Base-by-base conservation (phyloP, 108 stramenopile species). In the Skeletonema menzelii region DNA sequence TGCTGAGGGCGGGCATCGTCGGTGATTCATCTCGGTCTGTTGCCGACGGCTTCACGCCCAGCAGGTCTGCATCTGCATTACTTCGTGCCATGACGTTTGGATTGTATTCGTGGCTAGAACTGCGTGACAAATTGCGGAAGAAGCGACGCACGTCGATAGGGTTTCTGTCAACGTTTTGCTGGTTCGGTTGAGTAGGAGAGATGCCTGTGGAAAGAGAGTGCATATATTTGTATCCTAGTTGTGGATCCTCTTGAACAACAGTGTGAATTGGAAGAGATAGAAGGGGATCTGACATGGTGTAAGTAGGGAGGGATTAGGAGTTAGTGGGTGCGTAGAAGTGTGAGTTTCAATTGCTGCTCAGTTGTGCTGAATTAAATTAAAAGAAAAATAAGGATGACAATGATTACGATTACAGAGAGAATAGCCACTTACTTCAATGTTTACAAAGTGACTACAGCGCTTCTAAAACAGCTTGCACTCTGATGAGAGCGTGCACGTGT, bases 111-210 rank as follows among this genome's bases (percentile, higher is more conserved):
- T 64, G 20, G 8, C 47, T 56, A 38, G 15, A 37, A 27, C 27
- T 37, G 8, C 49, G 40, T 4, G 49, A 53, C 22, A 75, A 38
- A 24, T 37, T 53, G 20, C 42, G 59, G 6, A 75, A 42, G 35
- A 67, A 63, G 0, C 47, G 17, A 5, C 53, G 74, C 47, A 75
- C 37, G 6, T 75, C 66, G 0, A 59, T 68, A 19, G 66, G 67
- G 58, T 75, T 46, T 47, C 61, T 61, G 7, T 59, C 32, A 15
- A 68, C 59, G 59, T 28, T 67, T 19, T 55, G 64, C 20, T 62
- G 60, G 22, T 17, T 46, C 1, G n/a, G 24, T 24, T 14, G 19
- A n/a, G n/a, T 8, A 22, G 49, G 49, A 53, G 49, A 6, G 22
- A 53, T 53, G 22, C 22, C 20, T 7, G 20, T 22, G 8, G 49